Evolutionary conservation across 139 green algal genomes (phyloP), one percentile per base, ranked within the genome.

Genomic region (Asterochloris erici): DNA sequence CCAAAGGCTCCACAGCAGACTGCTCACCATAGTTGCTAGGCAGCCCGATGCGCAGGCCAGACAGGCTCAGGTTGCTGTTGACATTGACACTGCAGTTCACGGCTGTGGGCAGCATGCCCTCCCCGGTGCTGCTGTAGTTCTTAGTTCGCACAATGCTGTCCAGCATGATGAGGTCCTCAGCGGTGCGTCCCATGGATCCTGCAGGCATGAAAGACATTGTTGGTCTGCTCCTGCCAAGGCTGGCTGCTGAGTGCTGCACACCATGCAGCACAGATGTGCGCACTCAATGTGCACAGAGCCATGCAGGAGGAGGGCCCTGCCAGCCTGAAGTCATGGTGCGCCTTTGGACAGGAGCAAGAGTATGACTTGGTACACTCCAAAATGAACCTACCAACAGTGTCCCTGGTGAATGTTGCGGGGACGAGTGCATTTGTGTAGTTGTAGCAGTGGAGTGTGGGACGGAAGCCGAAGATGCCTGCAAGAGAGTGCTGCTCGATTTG

Each of bases 101-200:
- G 12, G 61, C 16, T n/a, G 81, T 38, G 60, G 73, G n/a, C 11
- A 69, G 60, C 17, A 38, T 24, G 9, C 26, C 71, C 1, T 64
- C 28, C 38, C 73, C 73, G 16, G 68, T 74, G 4, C 29, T 79
- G 9, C 63, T 38, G 61, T 61, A 54, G 27, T 24, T 73, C 13
- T n/a, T 79, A n/a, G 75, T 79, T 14, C 81, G 75, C 60, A 84
- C n/a, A 15, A 84, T 74, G 81, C 61, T 75, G 71, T 84, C 81
- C 6, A 84, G 81, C 61, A 84, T 61, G 26, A 84, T n/a, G 10
- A 84, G 71, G n/a, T 84, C 81, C 21, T 26, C 73, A 23, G 70
- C 70, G 29, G 38, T 74, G 23, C 63, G 27, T 14, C 27, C 73
- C 63, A 74, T 79, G 71, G n/a, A 73, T 14, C 73, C 80, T 77